phyloP scores from a whole-genome alignment of 345 rosid genomes.

The Mercurialis annua region DNA sequence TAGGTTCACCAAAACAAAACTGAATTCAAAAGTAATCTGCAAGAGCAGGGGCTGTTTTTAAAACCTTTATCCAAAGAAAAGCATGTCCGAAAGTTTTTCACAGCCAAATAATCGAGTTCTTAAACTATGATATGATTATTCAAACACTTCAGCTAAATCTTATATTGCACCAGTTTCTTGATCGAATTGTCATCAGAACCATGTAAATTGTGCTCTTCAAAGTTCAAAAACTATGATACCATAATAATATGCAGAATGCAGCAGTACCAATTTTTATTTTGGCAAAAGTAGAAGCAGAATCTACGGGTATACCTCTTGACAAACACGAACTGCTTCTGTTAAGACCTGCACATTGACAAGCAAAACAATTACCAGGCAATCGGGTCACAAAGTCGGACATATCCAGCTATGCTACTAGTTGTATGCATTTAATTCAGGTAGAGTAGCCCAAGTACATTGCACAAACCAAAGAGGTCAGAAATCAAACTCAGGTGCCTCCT shows the following conservation, averaged over 20 bases:
- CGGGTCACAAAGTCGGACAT: background rate
- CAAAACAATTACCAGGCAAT: constrained; percentile 21
- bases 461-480: background rate
- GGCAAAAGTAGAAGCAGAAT: constrained; percentile 7
- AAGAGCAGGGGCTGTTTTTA: no score
- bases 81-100: no score
- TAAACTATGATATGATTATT: no score
- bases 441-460: background rate
- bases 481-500: background rate
- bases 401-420: no score
- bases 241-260: background rate
- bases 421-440: background rate
- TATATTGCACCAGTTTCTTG: background rate
- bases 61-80: no score
- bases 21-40: background rate
- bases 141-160: background rate
- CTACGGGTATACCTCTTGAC: constrained; percentile 61
- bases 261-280: background rate
- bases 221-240: constrained; percentile 1
- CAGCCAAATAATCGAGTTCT: no score
- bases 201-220: background rate
- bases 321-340: constrained; percentile 83
- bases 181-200: background rate
- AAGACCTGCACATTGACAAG: constrained; percentile 59
- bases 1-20: background rate